Evolutionary conservation across 2,329 filamentous ascomycete genomes (phyloP), one percentile per base, ranked within the genome.

Genomic region (Chalara sp.): DNA sequence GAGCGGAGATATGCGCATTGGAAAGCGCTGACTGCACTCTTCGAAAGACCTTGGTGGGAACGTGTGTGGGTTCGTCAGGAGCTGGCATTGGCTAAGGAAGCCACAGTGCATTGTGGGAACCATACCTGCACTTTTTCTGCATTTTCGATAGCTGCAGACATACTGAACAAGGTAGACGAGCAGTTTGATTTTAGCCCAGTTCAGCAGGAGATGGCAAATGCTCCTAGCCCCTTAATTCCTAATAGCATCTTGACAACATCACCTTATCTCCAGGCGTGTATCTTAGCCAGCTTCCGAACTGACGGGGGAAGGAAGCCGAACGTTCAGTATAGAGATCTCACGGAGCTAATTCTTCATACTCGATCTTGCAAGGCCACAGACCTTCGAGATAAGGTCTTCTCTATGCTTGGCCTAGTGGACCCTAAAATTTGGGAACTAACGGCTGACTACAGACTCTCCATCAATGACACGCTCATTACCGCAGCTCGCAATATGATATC

Each of bases 371-470:
- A 47, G 12, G 45, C 45, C 31, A 47, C 45, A 5, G 45, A 47
- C 12, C 13, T 47, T 11, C n/a, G 45, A 35, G 45, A 47, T 13
- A 47, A 47, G 29, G 45, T 47, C 10, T 47, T 47, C 29, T 37
- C 32, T 12, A 28, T 47, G 32, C 33, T 47, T 11, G 31, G 45
- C 5, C 13, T 47, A 6, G 45, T 30, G n/a, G 45, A 47, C 32
- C 45, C 45, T 5, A 35, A 39, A 6, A 4, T 47, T n/a, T 47
- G 40, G 28, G 32, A 21, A 21, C 28, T 47, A 5, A 40, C 5
- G 8, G n/a, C 35, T 4, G 45, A 47, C 5, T 47, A 47, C 40
- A 12, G 45, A 47, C 32, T 47, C 35, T 12, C 31, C 7, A 13
- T 47, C 45, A 35, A 40, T 7, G 45, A 47, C n/a, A 28, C 35